Base-by-base conservation (phyloP, 2,329 filamentous ascomycete species). In the Claviceps quebecensis region DNA sequence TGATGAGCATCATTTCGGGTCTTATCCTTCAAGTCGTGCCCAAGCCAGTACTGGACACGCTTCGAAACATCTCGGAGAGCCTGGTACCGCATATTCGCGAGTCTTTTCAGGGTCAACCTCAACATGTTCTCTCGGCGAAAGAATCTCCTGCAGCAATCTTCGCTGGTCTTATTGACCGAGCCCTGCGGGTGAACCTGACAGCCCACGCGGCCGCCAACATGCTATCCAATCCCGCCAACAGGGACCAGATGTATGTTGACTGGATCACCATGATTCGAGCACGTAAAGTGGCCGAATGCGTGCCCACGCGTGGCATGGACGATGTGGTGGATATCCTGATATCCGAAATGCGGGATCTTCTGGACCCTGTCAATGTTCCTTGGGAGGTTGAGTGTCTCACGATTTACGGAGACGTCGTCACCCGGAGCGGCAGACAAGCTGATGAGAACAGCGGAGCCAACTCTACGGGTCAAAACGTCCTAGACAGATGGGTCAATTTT, bases 171-270 rank as follows among this genome's bases (percentile, higher is more conserved):
- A 71, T 98, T 17, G 86, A 91, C 62, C 86, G 93, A 48, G 84
- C 93, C 61, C 76, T 97, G 38, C 81, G 90, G 53, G 93, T 96
- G 54, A 98, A 98, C 62, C 78, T 93, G 53, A 88, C 91, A 19
- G 93, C 93, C 2, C 91, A 97, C 63, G 90, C 93, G 1, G 89
- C 91, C 1, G 91, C 90, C 22, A 94, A 93, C 56, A 89, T 95
- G 78, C 75, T 98, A 13, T 87, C 87, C 7, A 87, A 91, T 60
- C 83, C 88, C 17, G 86, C 87, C 45, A 94, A 95, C 63, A 81
- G 93, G 51, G 88, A 93, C 57, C 86, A 93, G 61, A 97, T 98
- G 93, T 96, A 93, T 72, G 74, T 84, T 48, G 93, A 98, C 62
- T 95, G 90, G 83, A 81, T 88, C 41, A 80, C 73, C 2, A 77